Conservation (phyloP, 306 rosid genomes). For the Cyclanthera cordifolia region DNA sequence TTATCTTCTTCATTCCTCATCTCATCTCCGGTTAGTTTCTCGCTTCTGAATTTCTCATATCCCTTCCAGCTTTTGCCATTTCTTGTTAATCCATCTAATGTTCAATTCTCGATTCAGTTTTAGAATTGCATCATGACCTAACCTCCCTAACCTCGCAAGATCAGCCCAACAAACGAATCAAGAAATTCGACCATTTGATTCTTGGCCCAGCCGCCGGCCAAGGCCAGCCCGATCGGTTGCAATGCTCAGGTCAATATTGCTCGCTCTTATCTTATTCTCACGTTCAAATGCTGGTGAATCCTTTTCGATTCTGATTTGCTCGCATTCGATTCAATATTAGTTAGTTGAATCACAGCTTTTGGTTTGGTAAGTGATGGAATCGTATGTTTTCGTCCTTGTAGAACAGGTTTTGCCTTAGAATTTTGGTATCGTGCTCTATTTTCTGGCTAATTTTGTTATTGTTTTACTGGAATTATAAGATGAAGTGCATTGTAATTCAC, state of each 20-base stretch:
- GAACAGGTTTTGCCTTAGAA: neutral
- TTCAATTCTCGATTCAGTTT: constrained; percentile 27
- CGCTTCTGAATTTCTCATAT: neutral
- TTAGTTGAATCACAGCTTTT: neutral
- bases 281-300: neutral
- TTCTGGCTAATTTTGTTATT: neutral
- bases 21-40: constrained; percentile 43
- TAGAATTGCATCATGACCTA: constrained; percentile 44
- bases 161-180: constrained; percentile 32
- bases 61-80: neutral
- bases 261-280: neutral
- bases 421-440: neutral
- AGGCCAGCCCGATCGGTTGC: constrained; percentile 73
- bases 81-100: constrained; percentile 2
- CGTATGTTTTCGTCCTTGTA: neutral
- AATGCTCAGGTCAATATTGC: constrained; percentile 52
- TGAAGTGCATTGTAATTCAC: neutral
- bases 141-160: constrained; percentile 25
- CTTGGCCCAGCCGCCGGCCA: constrained; percentile 91
- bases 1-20: constrained; percentile 49
- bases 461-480: neutral
- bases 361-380: neutral
- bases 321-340: neutral
- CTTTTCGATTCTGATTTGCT: neutral
- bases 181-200: constrained; percentile 61